Conservation (phyloP, 1,139 yeast species). For the Kurtzmaniella quercitrusa region DNA sequence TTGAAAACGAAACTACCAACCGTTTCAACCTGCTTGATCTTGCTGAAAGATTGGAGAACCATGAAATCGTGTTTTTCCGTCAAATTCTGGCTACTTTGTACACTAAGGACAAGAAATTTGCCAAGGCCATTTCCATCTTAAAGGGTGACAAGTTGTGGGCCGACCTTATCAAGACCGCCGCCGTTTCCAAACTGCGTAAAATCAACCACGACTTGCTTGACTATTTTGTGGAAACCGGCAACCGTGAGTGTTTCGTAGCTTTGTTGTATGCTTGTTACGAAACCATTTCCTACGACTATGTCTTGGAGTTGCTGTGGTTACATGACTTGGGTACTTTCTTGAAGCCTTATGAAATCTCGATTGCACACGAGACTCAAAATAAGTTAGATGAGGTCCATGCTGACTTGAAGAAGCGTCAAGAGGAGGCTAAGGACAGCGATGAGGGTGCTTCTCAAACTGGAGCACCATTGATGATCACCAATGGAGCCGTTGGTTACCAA, state of each 20-base stretch:
- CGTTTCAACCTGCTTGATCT: constrained; percentile 89
- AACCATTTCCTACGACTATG: constrained; percentile 74
- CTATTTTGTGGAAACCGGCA: constrained; percentile 95
- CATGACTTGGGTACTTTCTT: constrained; percentile 73
- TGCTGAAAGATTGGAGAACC: constrained; percentile 91
- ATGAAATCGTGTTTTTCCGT: constrained; percentile 85
- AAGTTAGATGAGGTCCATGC: constrained; percentile 60
- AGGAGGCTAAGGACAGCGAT: constrained; percentile 48
- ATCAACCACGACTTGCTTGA: constrained; percentile 85
- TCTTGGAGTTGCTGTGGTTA: constrained; percentile 88
- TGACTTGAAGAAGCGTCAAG: constrained; percentile 69
- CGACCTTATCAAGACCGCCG: constrained; percentile 89
- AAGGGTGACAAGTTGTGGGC: constrained; percentile 94
- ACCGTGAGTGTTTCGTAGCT: constrained; percentile 93
- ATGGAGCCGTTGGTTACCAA: constrained; percentile 57
- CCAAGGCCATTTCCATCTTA: constrained; percentile 80
- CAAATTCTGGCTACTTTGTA: constrained; percentile 93
- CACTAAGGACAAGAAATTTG: constrained; percentile 92
- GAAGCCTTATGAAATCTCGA: constrained; percentile 87
- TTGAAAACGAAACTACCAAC: constrained; percentile 75
- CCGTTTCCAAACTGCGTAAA: constrained; percentile 72
- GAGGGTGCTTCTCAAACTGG: constrained; percentile 44
- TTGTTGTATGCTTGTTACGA: constrained; percentile 84
- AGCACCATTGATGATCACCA: constrained; percentile 66
- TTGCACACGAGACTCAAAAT: constrained; percentile 73